phyloP scores from a whole-genome alignment of 768 basidiomycete species.

The Amyloporia xantha region DNA sequence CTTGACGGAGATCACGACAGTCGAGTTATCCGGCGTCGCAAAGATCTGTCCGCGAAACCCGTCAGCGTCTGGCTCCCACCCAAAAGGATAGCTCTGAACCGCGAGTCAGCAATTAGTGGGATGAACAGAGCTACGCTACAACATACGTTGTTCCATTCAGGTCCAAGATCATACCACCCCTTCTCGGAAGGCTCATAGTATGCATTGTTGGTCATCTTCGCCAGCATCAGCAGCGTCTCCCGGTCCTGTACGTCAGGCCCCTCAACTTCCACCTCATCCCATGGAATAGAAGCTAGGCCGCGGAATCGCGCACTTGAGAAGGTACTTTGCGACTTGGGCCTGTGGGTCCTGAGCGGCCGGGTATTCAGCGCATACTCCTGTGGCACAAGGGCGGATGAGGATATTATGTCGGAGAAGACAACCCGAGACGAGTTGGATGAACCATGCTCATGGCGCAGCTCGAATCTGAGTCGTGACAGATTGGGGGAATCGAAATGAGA shows the following conservation, averaged over 20 bases:
- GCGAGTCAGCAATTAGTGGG: background rate
- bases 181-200: constrained; percentile 47
- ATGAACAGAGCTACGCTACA: background rate
- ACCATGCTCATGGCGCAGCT: constrained; percentile 61
- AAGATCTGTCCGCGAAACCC: constrained; percentile 92
- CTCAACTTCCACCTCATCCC: constrained; percentile 58
- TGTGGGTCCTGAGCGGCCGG: constrained; percentile 32
- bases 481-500: constrained; percentile 14
- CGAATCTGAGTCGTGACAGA: constrained; percentile 39
- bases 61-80: constrained; percentile 87
- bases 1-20: constrained; percentile 84
- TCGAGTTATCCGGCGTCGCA: constrained; percentile 75
- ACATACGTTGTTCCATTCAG: constrained; percentile 56
- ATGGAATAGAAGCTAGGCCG: constrained; percentile 37
- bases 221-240: constrained; percentile 66
- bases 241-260: constrained; percentile 71
- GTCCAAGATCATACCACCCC: constrained; percentile 67
- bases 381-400: constrained; percentile 18
- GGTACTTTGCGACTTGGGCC: constrained; percentile 37
- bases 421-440: constrained; percentile 46
- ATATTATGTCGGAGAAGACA: constrained; percentile 49
- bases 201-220: constrained; percentile 87
- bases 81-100: constrained; percentile 62
- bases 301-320: constrained; percentile 29
- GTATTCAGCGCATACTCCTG: constrained; percentile 39